Conservation (phyloP, 306 rosid genomes). For the Argentina anserina region DNA sequence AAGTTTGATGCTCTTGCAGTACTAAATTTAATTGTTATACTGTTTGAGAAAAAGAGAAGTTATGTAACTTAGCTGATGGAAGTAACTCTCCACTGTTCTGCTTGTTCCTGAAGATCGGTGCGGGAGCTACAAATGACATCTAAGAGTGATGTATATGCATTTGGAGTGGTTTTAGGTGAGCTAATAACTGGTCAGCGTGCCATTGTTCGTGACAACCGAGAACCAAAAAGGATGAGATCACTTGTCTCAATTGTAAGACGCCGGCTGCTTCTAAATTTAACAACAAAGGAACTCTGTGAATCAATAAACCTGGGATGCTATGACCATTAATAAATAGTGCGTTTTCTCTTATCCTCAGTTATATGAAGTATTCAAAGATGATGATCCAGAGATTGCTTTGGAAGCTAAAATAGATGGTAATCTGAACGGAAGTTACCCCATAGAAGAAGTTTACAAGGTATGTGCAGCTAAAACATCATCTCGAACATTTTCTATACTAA, state of each 20-base stretch:
- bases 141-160: conserved; percentile 64
- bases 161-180: conserved; percentile 61
- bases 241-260: conserved; percentile 45
- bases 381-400: conserved; percentile 36
- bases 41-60: neutral
- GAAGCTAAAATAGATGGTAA: conserved; percentile 41
- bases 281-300: neutral
- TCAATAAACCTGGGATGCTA: neutral
- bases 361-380: conserved; percentile 30
- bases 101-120: conserved; percentile 35
- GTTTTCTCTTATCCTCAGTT: neutral
- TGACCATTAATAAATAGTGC: neutral
- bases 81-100: neutral
- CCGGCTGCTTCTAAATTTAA: neutral
- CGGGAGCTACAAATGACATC: conserved; percentile 56
- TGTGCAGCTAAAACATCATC: conserved; percentile 2
- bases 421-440: conserved; percentile 44
- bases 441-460: conserved; percentile 46
- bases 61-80: neutral
- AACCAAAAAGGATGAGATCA: conserved; percentile 37
- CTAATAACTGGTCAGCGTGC: conserved; percentile 57
- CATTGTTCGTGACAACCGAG: conserved; percentile 38
- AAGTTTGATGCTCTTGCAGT: conserved; percentile 23
- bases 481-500: neutral
- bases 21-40: neutral